phyloP scores from a whole-genome alignment of 108 stramenopile species.

The Tribonema minus region DNA sequence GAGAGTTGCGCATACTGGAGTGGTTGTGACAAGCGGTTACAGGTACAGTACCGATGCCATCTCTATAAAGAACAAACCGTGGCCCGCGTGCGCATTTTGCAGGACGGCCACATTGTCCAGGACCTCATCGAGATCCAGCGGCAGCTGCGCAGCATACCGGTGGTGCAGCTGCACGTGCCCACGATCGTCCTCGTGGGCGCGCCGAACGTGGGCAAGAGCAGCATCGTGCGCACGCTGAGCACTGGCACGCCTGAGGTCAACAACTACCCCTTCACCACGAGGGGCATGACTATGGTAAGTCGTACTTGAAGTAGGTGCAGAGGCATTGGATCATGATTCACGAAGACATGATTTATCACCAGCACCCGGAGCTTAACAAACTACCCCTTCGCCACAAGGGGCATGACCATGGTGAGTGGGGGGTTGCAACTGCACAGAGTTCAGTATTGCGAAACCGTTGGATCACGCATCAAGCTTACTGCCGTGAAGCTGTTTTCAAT shows the following conservation, averaged over 20 bases:
- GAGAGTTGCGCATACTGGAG: too few relatives aligned
- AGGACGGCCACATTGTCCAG: slow-evolving; percentile 61
- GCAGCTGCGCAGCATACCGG: slow-evolving; percentile 74
- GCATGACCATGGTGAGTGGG: slow-evolving; percentile 86
- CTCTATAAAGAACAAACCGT: too few relatives aligned
- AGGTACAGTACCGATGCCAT: too few relatives aligned
- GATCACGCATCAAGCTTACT: too few relatives aligned
- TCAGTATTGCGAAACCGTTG: too few relatives aligned
- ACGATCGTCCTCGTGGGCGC: slow-evolving; percentile 85
- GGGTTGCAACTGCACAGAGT: too few relatives aligned
- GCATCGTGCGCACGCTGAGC: slow-evolving; percentile 78
- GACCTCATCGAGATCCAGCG: slow-evolving; percentile 73
- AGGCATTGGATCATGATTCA: too few relatives aligned
- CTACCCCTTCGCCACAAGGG: slow-evolving; percentile 93
- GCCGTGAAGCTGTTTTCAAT: too few relatives aligned
- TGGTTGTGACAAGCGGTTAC: too few relatives aligned
- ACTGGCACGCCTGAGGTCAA: slow-evolving; percentile 90
- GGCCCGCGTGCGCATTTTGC: too few relatives aligned
- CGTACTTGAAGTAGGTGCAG: too few relatives aligned
- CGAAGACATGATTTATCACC: too few relatives aligned
- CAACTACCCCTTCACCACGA: slow-evolving; percentile 95
- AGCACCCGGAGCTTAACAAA: slow-evolving; percentile 90
- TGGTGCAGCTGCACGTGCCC: slow-evolving; percentile 76
- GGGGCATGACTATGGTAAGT: slow-evolving; percentile 75
- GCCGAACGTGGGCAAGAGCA: slow-evolving; percentile 93